Evolutionary conservation across 352 stramenopile species (phyloP), one percentile per base, ranked within the genome.

Genomic region (Phytophthora idaei): DNA sequence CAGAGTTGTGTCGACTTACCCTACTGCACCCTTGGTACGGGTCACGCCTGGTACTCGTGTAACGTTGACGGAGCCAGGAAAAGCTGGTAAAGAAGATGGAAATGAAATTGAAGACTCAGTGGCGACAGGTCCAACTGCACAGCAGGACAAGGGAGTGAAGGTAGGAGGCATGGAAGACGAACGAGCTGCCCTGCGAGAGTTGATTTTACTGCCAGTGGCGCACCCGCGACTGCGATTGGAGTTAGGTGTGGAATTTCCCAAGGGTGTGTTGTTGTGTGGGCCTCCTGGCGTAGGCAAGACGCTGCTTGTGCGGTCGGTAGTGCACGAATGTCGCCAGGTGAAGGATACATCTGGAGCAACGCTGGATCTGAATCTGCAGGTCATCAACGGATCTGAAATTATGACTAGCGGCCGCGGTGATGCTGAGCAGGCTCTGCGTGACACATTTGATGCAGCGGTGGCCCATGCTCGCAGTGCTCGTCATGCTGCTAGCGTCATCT

Each of bases 341-440:
- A 60, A 86, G 21, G 67, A 76, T 28, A 51, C 27, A 15, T 56
- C 39, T 27, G 71, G 67, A 10, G 36, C 44, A 21, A 45, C 37
- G 8, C 55, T 76, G 42, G 51, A 79, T 61, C 50, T 94, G 48
- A 73, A 83, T 55, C 64, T 95, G 28, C 61, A 86, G 39, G 76
- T 86, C 25, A 90, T 95, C 64, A 94, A 95, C 64, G 87, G 87
- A 41, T 82, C 85, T 2, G 87, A 95, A 61, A 92, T 93, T 54
- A 73, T 95, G 56, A 92, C 85, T 12, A 85, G 80, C 25, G 81
- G 81, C 21, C 73, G 90, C 34, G 86, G 86, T 2, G 88, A 94
- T 44, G 85, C 86, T 1, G 88, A 95, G 49, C 58, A 76, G 7
- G 66, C 86, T 50, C 66, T 95, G 21, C 83, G 88, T 2, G 47